Percentiles rank a stretch among this genome's conserved stretches.
Evolutionary conservation across 441 rosid genomes (phyloP).

Genomic region (Metrosideros polymorpha): DNA sequence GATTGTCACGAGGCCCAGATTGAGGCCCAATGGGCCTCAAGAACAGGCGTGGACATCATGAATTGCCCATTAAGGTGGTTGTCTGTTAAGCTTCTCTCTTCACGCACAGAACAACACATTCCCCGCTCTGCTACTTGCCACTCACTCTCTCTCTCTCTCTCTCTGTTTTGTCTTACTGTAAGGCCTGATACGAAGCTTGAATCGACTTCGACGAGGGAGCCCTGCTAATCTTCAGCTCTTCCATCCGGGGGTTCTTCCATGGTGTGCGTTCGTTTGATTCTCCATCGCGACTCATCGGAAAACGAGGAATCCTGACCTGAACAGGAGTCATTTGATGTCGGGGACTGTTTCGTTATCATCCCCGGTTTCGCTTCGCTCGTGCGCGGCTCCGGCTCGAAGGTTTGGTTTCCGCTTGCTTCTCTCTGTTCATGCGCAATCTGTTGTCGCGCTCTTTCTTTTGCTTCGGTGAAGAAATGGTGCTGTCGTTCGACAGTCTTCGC

Average conservation of each 20-base stretch:
- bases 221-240: not conserved
- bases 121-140: not conserved
- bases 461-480: not conserved
- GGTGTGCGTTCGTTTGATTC: not conserved
- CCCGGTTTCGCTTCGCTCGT: slow-evolving; percentile 21
- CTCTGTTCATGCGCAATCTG: not conserved
- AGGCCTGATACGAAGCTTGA: not conserved
- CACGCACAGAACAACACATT: not conserved
- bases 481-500: not conserved
- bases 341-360: slow-evolving; percentile 22
- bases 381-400: slow-evolving; percentile 41
- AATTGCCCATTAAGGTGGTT: not conserved
- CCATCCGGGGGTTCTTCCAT: not conserved
- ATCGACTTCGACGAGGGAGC: not conserved
- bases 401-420: slow-evolving; percentile 1
- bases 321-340: slow-evolving; percentile 13
- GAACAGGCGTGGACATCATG: not conserved
- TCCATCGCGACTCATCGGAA: not conserved
- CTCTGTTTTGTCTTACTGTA: not conserved
- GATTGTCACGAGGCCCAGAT: not conserved
- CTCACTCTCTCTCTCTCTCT: not conserved
- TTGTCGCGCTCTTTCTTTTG: not conserved
- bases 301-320: not conserved
- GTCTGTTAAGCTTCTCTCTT: not conserved
- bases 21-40: not conserved